phyloP scores from a whole-genome alignment of 1,284 basidiomycete species.

The Melampsora abietis-canadensis region DNA sequence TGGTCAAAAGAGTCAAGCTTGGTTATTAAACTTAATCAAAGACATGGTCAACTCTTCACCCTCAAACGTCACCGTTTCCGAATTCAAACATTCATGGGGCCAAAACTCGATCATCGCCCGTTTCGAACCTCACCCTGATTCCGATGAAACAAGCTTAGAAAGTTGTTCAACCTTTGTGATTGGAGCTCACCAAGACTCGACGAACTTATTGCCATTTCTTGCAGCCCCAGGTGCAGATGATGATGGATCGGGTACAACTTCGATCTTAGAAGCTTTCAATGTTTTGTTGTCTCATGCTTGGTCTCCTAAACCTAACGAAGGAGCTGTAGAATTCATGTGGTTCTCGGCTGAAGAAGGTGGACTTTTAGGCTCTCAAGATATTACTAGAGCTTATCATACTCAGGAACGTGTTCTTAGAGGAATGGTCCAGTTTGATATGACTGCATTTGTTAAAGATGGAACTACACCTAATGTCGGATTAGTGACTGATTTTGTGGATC shows the following conservation, averaged over 20 bases:
- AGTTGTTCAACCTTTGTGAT: constrained; percentile 52
- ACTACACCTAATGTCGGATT: constrained; percentile 83
- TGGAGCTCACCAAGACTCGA: constrained; percentile 55
- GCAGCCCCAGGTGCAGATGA: constrained; percentile 74
- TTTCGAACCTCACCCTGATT: constrained; percentile 53
- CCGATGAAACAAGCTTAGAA: constrained; percentile 42
- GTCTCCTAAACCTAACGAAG: constrained; percentile 67
- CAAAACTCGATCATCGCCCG: constrained; percentile 80
- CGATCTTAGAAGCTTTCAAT: constrained; percentile 83
- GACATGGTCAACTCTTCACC: constrained; percentile 58
- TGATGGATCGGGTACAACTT: constrained; percentile 87
- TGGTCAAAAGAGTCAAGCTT: constrained; percentile 70
- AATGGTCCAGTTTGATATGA: constrained; percentile 64
- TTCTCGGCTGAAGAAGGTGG: constrained; percentile 91
- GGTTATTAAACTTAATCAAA: constrained; percentile 71
- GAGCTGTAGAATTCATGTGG: constrained; percentile 90
- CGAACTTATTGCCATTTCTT: constrained; percentile 65
- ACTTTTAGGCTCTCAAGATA: constrained; percentile 88
- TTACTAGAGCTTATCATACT: constrained; percentile 72
- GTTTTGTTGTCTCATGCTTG: constrained; percentile 65
- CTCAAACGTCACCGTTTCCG: constrained; percentile 66
- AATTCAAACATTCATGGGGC: constrained; percentile 85
- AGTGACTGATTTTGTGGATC: constrained; percentile 80
- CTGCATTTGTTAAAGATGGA: constrained; percentile 86
- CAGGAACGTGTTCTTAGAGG: constrained; percentile 68